Conservation (phyloP, 495 filamentous ascomycete species). For the Xanthoparmelia taractica region DNA sequence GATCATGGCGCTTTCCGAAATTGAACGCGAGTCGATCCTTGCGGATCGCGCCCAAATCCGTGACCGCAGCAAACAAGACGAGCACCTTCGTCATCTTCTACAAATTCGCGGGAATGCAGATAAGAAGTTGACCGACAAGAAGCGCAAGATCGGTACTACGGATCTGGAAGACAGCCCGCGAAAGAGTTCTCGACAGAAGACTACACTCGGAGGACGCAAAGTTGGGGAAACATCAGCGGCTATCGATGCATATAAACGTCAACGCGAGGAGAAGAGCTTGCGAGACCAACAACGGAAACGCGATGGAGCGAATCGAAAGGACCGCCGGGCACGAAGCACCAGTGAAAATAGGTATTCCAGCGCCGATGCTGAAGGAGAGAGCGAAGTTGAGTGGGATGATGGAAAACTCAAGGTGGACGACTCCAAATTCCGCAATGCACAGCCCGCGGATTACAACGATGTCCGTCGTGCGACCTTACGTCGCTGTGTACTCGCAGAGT, state of each 20-base stretch:
- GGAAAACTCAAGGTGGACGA: slow-evolving; percentile 27
- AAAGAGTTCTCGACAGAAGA: slow-evolving; percentile 76
- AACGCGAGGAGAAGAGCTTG: slow-evolving; percentile 71
- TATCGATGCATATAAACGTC: slow-evolving; percentile 75
- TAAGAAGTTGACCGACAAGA: slow-evolving; percentile 52
- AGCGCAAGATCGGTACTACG: slow-evolving; percentile 61
- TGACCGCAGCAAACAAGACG: slow-evolving; percentile 72
- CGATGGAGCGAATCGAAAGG: slow-evolving; percentile 55
- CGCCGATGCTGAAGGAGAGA: slow-evolving; percentile 65
- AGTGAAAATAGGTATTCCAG: slow-evolving; percentile 46
- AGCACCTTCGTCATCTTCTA: slow-evolving; percentile 72
- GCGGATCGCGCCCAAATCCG: slow-evolving; percentile 79
- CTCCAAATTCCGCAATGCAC: slow-evolving; percentile 46
- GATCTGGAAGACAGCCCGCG: slow-evolving; percentile 65
- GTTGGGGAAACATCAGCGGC: slow-evolving; percentile 69
- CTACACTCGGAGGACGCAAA: slow-evolving; percentile 66
- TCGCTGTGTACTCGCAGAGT: slow-evolving; percentile 68
- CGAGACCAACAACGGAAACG: slow-evolving; percentile 64
- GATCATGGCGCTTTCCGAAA: slow-evolving; percentile 81
- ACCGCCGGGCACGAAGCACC: slow-evolving; percentile 41
- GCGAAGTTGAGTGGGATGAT: slow-evolving; percentile 69
- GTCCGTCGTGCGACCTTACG: slow-evolving; percentile 76
- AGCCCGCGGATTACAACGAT: slow-evolving; percentile 65
- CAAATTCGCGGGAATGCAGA: slow-evolving; percentile 59
- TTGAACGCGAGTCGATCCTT: slow-evolving; percentile 81